These are phyloP conservation scores for Lasiosphaeria miniovina DNA, from an alignment of 495 filamentous ascomycete genomes.

Conservation along the genomic window DNA sequence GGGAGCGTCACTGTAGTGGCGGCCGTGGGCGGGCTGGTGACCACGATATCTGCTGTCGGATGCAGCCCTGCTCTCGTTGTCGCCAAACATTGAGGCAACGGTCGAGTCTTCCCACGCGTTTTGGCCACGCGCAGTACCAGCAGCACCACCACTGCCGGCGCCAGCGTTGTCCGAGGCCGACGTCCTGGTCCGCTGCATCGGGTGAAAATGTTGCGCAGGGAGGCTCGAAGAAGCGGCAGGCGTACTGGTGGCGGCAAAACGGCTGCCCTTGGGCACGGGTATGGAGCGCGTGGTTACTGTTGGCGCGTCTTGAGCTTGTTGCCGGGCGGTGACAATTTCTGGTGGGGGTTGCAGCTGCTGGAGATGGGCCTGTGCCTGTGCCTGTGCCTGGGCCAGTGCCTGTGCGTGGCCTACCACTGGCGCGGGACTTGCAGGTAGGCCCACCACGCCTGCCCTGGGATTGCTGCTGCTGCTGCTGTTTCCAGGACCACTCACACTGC, in stretches of 20 bases:
- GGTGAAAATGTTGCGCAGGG: slow-evolving; percentile 25
- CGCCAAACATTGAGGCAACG: slow-evolving; percentile 36
- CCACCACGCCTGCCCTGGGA: slow-evolving; percentile 23
- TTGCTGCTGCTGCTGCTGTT: slow-evolving; percentile 6
- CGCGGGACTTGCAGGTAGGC: slow-evolving; percentile 23
- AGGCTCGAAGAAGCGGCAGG: slow-evolving; percentile 21
- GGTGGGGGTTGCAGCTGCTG: slow-evolving; percentile 28
- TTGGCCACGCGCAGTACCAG: slow-evolving; percentile 13
- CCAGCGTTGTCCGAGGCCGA: slow-evolving; percentile 26
- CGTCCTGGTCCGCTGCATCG: slow-evolving; percentile 31
- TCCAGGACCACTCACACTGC: slow-evolving; percentile 17
- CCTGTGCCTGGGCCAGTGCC: slow-evolving; percentile 7
- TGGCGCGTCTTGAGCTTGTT: slow-evolving; percentile 17
- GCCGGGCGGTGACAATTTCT: slow-evolving; percentile 25
- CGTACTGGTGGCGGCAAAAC: slow-evolving; percentile 13
- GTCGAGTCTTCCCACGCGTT: slow-evolving; percentile 40
- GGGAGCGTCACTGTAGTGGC: slow-evolving; percentile 27
- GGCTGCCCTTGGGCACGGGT: slow-evolving; percentile 21
- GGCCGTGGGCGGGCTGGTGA: slow-evolving; percentile 23
- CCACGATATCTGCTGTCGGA: slow-evolving; percentile 27
- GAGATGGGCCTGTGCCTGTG: slow-evolving; percentile 15
- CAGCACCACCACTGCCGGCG: slow-evolving; percentile 12
- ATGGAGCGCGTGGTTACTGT: slow-evolving; percentile 14
- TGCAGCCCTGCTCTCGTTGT: slow-evolving; percentile 27
- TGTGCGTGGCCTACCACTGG: slow-evolving; percentile 13